These are phyloP conservation scores for Leccinum subgranulosum DNA, from an alignment of 768 basidiomycete genomes.

Conservation along the genomic window DNA sequence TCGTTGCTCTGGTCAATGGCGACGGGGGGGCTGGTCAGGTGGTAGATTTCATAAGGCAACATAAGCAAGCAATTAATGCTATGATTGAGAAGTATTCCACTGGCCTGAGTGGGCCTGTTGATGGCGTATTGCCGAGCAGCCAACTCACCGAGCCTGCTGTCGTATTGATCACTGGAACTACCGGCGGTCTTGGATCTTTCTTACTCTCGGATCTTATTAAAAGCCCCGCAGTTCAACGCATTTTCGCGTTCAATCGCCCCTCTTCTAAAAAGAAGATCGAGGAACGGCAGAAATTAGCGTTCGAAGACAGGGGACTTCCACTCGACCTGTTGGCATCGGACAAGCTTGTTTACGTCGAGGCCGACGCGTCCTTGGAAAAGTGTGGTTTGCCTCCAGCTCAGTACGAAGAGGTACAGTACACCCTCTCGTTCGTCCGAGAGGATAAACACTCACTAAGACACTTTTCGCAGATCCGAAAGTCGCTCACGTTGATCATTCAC, in stretches of 20 bases:
- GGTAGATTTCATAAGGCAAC: slow-evolving; percentile 3
- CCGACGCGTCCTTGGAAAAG: slow-evolving; percentile 25
- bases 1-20: slow-evolving; percentile 6
- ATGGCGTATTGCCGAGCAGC: slow-evolving; percentile 8
- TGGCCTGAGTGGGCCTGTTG: slow-evolving; percentile 8
- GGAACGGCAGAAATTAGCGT: slow-evolving; percentile 28
- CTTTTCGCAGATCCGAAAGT: slow-evolving; percentile 27
- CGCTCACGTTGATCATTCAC: slow-evolving; percentile 38
- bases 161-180: slow-evolving; percentile 39
- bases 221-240: slow-evolving; percentile 18
- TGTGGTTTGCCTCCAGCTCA: slow-evolving; percentile 29
- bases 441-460: background rate
- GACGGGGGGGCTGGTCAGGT: background rate
- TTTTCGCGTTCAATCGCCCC: slow-evolving; percentile 35
- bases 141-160: slow-evolving; percentile 13
- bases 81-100: slow-evolving; percentile 41
- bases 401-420: slow-evolving; percentile 17
- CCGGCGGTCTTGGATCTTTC: slow-evolving; percentile 40
- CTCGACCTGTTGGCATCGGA: slow-evolving; percentile 21
- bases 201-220: slow-evolving; percentile 30
- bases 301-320: slow-evolving; percentile 32
- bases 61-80: slow-evolving; percentile 27
- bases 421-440: background rate
- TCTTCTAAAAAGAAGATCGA: slow-evolving; percentile 14
- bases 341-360: slow-evolving; percentile 36